Evolutionary conservation across 139 green algal genomes (phyloP), one percentile per base, ranked within the genome.

Genomic region (Coelastrella sp.): DNA sequence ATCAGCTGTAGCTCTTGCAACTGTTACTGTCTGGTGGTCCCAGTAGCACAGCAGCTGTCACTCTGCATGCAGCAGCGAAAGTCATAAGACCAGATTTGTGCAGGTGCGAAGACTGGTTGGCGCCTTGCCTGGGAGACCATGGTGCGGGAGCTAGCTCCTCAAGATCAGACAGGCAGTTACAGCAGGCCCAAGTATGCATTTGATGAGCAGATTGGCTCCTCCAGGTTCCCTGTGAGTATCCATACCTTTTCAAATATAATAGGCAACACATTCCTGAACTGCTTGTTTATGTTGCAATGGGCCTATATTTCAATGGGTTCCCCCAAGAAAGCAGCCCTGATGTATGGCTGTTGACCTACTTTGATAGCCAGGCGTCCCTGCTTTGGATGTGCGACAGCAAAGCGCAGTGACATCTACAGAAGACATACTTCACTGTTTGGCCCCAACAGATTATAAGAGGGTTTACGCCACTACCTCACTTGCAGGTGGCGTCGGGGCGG

Each of bases 61-160:
- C 63, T 70, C 63, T 70, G 15, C 15, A 14, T 22, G 12, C 4
- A 70, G 4, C 0, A 22, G 63, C 63, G 15, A 70, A 17, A 70
- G 63, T 70, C 63, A 6, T 6, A 6, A 70, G 4, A 70, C 12
- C 63, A 70, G 63, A 76, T 9, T 49, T 15, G 19, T 58, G 25
- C 6, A 97, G 95, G 95, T 19, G 96, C 94, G 4, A 98, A 97
- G 89, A 85, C 84, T 59, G 95, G 92, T 4, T 98, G 96, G 97
- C 90, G 87, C 11, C 83, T 95, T 20, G 92, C 94, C 0, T 99
- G 97, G 96, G 49, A 95, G 84, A 95, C 93, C 0, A 96, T 99
- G 91, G 91, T 96, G 79, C 66, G 87, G n/a, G 97, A 99, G 91
- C 92, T 99, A 78, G 97, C 97, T 6, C 97, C 97, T 3, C 96